phyloP scores from a whole-genome alignment of 768 basidiomycete species.

The Leccinum uliginosum region DNA sequence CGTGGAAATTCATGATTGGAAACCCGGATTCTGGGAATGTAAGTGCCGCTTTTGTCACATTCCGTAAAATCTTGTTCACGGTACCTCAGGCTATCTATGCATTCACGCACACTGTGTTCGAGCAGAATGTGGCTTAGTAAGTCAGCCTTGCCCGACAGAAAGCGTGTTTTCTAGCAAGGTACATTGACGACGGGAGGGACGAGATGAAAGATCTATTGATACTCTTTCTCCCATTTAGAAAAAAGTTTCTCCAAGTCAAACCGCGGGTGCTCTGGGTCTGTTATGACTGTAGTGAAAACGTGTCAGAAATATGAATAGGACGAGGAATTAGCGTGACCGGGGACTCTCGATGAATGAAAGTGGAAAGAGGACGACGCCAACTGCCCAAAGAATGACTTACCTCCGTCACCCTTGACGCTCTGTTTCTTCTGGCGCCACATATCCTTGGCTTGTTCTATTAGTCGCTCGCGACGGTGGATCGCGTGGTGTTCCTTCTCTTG shows the following conservation, averaged over 20 bases:
- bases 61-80: neutral
- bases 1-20: neutral
- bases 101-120: conserved; percentile 1
- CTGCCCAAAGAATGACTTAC: conserved; percentile 40
- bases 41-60: neutral
- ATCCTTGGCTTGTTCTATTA: conserved; percentile 84
- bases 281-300: conserved; percentile 58
- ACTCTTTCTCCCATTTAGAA: conserved; percentile 68
- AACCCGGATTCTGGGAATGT: neutral
- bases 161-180: conserved; percentile 25
- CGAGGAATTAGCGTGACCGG: neutral
- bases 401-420: conserved; percentile 43
- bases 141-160: conserved; percentile 12
- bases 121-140: neutral
- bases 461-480: conserved; percentile 64
- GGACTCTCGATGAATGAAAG: neutral
- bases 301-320: conserved; percentile 8
- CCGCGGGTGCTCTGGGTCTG: conserved; percentile 90
- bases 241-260: conserved; percentile 95
- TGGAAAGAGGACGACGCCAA: neutral
- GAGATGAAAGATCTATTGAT: conserved; percentile 39
- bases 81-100: conserved; percentile 10
- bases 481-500: conserved; percentile 70
- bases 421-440: conserved; percentile 83
- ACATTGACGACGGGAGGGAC: conserved; percentile 20